Evolutionary conservation across 2,329 filamentous ascomycete species (phyloP), one percentile per base, ranked within the genome.

Genomic region (Apiospora arundinis): DNA sequence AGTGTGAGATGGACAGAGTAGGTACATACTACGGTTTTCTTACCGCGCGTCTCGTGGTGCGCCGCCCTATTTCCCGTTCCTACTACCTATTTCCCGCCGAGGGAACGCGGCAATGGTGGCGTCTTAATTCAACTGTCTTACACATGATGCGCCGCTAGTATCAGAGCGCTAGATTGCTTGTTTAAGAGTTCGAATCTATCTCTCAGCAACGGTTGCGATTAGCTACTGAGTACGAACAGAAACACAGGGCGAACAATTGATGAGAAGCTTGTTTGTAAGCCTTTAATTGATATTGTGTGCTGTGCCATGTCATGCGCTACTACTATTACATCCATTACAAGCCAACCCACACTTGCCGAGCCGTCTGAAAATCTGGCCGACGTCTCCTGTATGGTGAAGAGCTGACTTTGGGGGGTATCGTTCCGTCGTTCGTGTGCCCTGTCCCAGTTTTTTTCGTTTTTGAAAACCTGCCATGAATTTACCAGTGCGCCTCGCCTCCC

Each of bases 321-420:
- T 60, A 63, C 32, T 63, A 40, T 40, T 63, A 40, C 21, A 60
- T 37, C 37, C 56, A 40, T 63, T 63, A 63, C 32, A 28, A 63
- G 56, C 32, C 56, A 40, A 40, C 16, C 56, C 56, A 23, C 56
- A n/a, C 56, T 63, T 40, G 56, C 21, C 56, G 18, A 40, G 32
- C n/a, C 32, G 14, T 63, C 56, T 32, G 40, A 40, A 63, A n/a
- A 7, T 28, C 32, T 60, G 18, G 32, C 32, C 18, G 32, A 11
- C 28, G 28, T 40, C 32, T 63, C 32, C 18, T 63, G 28, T n/a
- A 32, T 32, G 56, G 32, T n/a, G 21, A 37, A n/a, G n/a, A 40
- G 52, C 32, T n/a, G 14, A 6, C 8, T n/a, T 40, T 11, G 21
- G 56, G 56, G 65, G 65, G 65, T 67, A 46, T 67, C 65, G 65